These are phyloP conservation scores for Babesia ovis DNA, from an alignment of 169 alveolate genomes.

Conservation along the genomic window DNA sequence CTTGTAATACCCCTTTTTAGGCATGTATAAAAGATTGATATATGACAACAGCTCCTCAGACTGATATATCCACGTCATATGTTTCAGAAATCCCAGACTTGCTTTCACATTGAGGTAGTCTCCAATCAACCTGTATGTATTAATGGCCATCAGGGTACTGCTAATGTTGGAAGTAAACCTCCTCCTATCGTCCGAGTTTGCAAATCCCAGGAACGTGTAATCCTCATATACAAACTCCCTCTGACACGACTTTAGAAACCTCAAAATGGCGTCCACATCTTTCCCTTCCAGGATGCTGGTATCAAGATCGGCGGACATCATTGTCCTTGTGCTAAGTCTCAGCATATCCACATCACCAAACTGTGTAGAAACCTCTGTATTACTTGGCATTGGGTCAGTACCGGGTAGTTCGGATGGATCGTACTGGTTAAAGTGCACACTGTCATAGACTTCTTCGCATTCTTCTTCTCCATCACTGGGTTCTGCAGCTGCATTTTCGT, in stretches of 20 bases:
- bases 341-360: background rate
- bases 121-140: conserved; percentile 25
- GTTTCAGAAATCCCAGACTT: conserved; percentile 3
- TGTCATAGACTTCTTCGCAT: background rate
- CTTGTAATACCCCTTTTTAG: conserved; percentile 25
- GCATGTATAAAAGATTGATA: conserved; percentile 23
- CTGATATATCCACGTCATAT: conserved; percentile 35
- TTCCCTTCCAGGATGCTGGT: conserved; percentile 7
- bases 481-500: background rate
- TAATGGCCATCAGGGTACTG: conserved; percentile 27
- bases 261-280: conserved; percentile 16
- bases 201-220: conserved; percentile 18
- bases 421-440: background rate
- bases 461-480: background rate
- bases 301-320: conserved; percentile 1
- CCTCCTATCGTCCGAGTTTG: conserved; percentile 37
- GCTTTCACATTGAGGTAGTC: background rate
- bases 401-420: background rate
- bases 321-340: background rate
- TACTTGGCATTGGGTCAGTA: background rate
- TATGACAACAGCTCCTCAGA: conserved; percentile 19
- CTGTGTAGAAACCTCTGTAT: background rate
- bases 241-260: conserved; percentile 21
- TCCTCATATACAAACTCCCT: conserved; percentile 31
- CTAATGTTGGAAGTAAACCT: conserved; percentile 18